These are phyloP conservation scores for Tilletiaria anomala DNA, from an alignment of 1,284 basidiomycete species.

Conservation along the genomic window DNA sequence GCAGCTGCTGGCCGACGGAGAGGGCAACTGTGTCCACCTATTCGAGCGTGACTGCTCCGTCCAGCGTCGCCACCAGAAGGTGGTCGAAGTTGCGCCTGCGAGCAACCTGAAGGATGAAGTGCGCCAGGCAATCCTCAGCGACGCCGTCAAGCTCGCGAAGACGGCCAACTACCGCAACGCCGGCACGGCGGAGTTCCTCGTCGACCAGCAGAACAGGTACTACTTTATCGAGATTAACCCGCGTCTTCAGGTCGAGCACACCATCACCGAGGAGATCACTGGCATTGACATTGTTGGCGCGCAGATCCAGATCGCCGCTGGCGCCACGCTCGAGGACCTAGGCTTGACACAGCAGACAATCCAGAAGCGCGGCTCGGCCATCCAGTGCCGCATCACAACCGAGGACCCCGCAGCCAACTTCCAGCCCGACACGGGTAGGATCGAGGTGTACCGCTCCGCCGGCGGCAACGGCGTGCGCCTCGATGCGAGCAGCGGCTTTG, in stretches of 20 bases:
- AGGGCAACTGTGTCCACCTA: constrained; percentile 87
- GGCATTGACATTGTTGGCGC: constrained; percentile 98
- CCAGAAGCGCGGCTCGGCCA: constrained; percentile 88
- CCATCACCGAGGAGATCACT: constrained; percentile 81
- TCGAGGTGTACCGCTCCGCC: constrained; percentile 95
- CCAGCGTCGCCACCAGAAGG: constrained; percentile 93
- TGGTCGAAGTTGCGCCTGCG: constrained; percentile 95
- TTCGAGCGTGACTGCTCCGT: constrained; percentile 99
- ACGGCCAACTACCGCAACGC: constrained; percentile 90
- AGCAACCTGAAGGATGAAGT: constrained; percentile 81
- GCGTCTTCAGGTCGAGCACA: constrained; percentile 42
- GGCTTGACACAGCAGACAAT: constrained; percentile 94
- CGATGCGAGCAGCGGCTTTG: constrained; percentile 93
- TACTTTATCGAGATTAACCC: constrained; percentile 81
- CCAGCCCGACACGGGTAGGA: constrained; percentile 97
- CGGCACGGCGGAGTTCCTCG: constrained; percentile 80
- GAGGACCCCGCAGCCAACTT: constrained; percentile 81
- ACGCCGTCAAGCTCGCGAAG: constrained; percentile 87
- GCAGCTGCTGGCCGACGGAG: constrained; percentile 75
- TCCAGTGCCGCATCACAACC: constrained; percentile 98
- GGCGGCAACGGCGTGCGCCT: constrained; percentile 97
- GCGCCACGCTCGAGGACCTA: constrained; percentile 84
- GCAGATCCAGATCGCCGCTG: constrained; percentile 97
- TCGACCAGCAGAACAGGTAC: constrained; percentile 82
- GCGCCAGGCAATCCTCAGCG: constrained; percentile 67